A percentile compares a stretch with the other conserved stretches of the same genome.
These are phyloP conservation scores for Pyrenophora seminiperda DNA, from an alignment of 2,329 filamentous ascomycete species.

Conservation along the genomic window DNA sequence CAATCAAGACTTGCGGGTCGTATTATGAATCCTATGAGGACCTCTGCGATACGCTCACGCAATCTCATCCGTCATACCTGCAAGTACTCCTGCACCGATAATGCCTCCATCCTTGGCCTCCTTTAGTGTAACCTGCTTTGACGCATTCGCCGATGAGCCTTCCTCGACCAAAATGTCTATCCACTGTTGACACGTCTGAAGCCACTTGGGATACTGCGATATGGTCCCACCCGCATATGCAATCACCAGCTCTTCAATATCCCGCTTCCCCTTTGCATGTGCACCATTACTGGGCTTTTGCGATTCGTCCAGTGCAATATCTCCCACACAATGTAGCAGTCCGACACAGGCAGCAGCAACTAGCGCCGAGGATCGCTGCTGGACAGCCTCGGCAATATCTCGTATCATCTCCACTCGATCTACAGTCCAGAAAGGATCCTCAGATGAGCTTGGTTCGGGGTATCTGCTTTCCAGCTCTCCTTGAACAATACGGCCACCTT, in stretches of 20 bases:
- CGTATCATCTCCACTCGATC: slow-evolving; percentile 65
- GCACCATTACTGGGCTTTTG: slow-evolving; percentile 25
- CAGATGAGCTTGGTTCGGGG: slow-evolving; percentile 51
- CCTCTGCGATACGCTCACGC: slow-evolving; percentile 14
- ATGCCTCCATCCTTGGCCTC: slow-evolving; percentile 62
- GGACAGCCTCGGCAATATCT: slow-evolving; percentile 70
- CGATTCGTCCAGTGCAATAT: slow-evolving; percentile 56
- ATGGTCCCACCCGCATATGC: slow-evolving; percentile 83
- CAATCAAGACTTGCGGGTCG: neutral
- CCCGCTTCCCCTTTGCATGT: slow-evolving; percentile 18
- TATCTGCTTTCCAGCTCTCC: slow-evolving; percentile 58
- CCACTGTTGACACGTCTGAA: slow-evolving; percentile 70
- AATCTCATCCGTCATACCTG: slow-evolving; percentile 50
- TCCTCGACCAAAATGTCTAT: slow-evolving; percentile 62
- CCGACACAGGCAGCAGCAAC: slow-evolving; percentile 75
- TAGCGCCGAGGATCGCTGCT: slow-evolving; percentile 73
- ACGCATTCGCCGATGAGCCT: slow-evolving; percentile 39
- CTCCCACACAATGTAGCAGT: slow-evolving; percentile 69
- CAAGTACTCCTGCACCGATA: slow-evolving; percentile 61
- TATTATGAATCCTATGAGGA: neutral
- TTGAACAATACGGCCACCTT: slow-evolving; percentile 19
- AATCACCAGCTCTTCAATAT: slow-evolving; percentile 68
- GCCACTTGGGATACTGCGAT: slow-evolving; percentile 76
- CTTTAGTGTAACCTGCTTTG: slow-evolving; percentile 57
- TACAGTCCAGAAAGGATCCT: slow-evolving; percentile 63